Evolutionary conservation across 2,329 filamentous ascomycete genomes (phyloP).

Genomic region (Nemania abortiva): DNA sequence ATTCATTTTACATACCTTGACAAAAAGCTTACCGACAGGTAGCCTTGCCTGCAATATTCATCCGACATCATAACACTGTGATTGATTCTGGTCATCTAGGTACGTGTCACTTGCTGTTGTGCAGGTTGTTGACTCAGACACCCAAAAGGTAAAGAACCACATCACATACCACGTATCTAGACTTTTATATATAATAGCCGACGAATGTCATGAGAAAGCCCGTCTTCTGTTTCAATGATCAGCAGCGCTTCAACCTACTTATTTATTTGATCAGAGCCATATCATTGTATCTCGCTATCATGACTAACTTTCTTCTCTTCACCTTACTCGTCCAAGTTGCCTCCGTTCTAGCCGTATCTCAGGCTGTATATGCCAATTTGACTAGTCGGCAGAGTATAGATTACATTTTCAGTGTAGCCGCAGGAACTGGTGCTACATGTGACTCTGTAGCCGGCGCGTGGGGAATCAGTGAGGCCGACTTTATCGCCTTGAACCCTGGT

Average conservation of each 20-base stretch:
- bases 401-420: neutral
- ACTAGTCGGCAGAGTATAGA: neutral
- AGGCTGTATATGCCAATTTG: neutral
- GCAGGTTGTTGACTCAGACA: neutral
- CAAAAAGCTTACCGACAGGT: too few relatives aligned
- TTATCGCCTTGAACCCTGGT: constrained; percentile 7
- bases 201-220: neutral
- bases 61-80: too few relatives aligned
- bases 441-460: constrained; percentile 2
- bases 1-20: too few relatives aligned
- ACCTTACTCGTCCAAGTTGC: constrained; percentile 1
- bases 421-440: constrained; percentile 7
- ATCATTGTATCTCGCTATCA: constrained; percentile 2
- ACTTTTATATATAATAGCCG: constrained; percentile 4
- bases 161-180: constrained; percentile 5
- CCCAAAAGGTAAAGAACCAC: neutral
- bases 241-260: neutral
- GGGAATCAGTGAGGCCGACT: constrained; percentile 11
- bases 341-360: neutral
- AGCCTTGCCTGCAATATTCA: too few relatives aligned
- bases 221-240: neutral
- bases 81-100: too few relatives aligned
- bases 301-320: constrained; percentile 6
- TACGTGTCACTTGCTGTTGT: too few relatives aligned
- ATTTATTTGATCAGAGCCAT: neutral